phyloP scores from a whole-genome alignment of 1,139 yeast species.

The Blastobotrys buckinghamii region DNA sequence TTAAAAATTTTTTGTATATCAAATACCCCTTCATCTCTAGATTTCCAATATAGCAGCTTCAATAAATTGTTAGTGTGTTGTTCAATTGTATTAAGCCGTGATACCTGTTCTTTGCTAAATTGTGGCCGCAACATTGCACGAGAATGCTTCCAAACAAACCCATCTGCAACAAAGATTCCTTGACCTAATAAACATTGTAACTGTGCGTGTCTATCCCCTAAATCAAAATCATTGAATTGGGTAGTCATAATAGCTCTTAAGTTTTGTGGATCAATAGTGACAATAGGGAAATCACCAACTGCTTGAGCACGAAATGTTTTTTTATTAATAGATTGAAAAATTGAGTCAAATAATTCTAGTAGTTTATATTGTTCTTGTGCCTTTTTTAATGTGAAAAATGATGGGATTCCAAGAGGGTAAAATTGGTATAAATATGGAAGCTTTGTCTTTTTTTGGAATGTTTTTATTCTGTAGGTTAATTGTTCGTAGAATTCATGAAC shows the following conservation, averaged over 20 bases:
- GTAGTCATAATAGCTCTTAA: slow-evolving; percentile 34
- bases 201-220: slow-evolving; percentile 41
- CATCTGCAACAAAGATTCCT: slow-evolving; percentile 51
- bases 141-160: slow-evolving; percentile 52
- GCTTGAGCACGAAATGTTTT: slow-evolving; percentile 18
- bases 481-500: slow-evolving; percentile 6
- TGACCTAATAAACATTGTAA: slow-evolving; percentile 45
- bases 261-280: slow-evolving; percentile 43
- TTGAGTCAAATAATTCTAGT: slow-evolving; percentile 2
- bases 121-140: slow-evolving; percentile 53
- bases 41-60: slow-evolving; percentile 13
- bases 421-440: slow-evolving; percentile 4
- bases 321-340: slow-evolving; percentile 3
- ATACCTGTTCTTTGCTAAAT: slow-evolving; percentile 48
- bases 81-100: slow-evolving; percentile 44
- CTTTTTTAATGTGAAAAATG: slow-evolving; percentile 7
- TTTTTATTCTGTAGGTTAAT: slow-evolving; percentile 7
- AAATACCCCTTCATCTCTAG: slow-evolving; percentile 40
- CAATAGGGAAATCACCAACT: slow-evolving; percentile 6
- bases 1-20: slow-evolving; percentile 48
- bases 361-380: slow-evolving; percentile 5
- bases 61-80: slow-evolving; percentile 38
- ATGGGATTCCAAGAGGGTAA: slow-evolving; percentile 19
- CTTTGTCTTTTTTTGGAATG: slow-evolving; percentile 5
- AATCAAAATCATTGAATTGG: slow-evolving; percentile 19